Evolutionary conservation across 2,329 filamentous ascomycete species (phyloP), one percentile per base, ranked within the genome.

Genomic region (Tolypocladium guangdongense): DNA sequence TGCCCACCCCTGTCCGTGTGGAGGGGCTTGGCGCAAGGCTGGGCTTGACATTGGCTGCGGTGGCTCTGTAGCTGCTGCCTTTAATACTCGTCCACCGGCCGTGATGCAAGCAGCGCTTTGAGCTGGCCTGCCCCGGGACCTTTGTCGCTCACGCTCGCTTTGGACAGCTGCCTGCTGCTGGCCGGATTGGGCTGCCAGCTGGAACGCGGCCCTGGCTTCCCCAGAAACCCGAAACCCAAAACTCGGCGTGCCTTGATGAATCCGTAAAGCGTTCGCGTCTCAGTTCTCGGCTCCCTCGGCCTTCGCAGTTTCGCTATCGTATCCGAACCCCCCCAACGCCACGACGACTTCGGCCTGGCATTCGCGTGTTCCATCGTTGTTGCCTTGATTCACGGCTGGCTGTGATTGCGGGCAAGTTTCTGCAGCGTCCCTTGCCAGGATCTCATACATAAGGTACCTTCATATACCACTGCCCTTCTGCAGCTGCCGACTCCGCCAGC

Each of bases 161-260:
- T 18, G 12, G 22, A 27, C 39, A 8, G 43, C 18, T n/a, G 43
- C 32, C 14, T 30, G 47, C 47, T 7, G 53, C 24, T 37, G 43
- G 30, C 45, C 49, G 41, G 16, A 47, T 50, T 39, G 49, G 52
- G 35, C 49, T 47, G 14, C 37, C 33, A 10, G 33, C 53, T 54
- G 53, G 53, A 54, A 54, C 50, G 53, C 50, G n/a, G 46, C 8
- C 45, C 33, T 27, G 22, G 36, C 35, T 49, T 37, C 39, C 39
- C 53, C 47, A 27, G 46, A 50, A 41, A 46, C 50, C 33, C 38
- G 11, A 33, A 45, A n/a, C 33, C 45, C 43, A 18, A 3, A 36
- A 8, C 18, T 20, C 20, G 22, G 47, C 32, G 30, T 51, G 38
- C 39, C 45, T 30, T 20, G 43, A 52, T 47, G 43, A 52, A 52